Conservation (phyloP, 1,284 basidiomycete species). For the Cystobasidium slooffiae region DNA sequence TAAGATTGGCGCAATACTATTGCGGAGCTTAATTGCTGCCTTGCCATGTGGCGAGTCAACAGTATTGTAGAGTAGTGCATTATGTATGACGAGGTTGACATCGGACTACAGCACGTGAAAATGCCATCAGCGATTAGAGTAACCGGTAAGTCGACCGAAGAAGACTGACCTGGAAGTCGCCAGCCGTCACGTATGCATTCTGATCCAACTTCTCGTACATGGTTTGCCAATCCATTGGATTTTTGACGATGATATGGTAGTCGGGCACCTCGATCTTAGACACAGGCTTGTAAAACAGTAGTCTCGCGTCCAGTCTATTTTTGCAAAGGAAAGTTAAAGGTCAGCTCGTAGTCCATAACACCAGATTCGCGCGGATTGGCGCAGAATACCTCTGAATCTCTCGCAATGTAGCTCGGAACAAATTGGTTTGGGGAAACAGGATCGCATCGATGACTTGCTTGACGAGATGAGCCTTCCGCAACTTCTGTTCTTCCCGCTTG, state of each 20-base stretch:
- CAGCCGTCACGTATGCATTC: constrained; percentile 75
- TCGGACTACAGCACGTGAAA: constrained; percentile 66
- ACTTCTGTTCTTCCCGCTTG: constrained; percentile 83
- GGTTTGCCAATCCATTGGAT: constrained; percentile 85
- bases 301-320: constrained; percentile 71
- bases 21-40: constrained; percentile 71
- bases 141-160: constrained; percentile 17
- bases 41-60: constrained; percentile 73
- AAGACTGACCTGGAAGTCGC: constrained; percentile 71
- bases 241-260: constrained; percentile 83
- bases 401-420: constrained; percentile 70
- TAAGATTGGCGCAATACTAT: constrained; percentile 63
- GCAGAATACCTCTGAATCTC: constrained; percentile 68
- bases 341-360: neutral
- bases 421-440: constrained; percentile 70
- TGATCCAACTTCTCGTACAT: constrained; percentile 79
- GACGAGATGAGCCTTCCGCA: constrained; percentile 71
- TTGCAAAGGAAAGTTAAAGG: neutral
- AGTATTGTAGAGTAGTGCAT: constrained; percentile 87
- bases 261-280: constrained; percentile 79
- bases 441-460: constrained; percentile 68
- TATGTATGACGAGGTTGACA: constrained; percentile 77
- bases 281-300: constrained; percentile 81
- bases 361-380: neutral
- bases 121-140: neutral